Evolutionary conservation across 108 stramenopile genomes (phyloP).

Genomic region (Conticribra guillardii): DNA sequence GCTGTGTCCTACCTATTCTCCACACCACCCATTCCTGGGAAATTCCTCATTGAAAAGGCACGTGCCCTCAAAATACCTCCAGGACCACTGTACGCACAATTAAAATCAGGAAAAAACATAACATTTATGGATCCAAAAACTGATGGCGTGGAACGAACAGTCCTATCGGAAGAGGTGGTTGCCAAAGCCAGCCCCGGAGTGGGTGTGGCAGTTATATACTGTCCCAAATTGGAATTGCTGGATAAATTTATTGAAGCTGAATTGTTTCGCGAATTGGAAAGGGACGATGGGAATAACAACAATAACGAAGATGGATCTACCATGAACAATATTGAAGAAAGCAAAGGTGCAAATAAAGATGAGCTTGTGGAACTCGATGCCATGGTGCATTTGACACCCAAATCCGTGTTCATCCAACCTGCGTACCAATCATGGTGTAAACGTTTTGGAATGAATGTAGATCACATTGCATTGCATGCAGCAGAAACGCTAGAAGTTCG

Average conservation of each 20-base stretch:
- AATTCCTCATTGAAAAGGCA: conserved; percentile 78
- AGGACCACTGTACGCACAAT: conserved; percentile 83
- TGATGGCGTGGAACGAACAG: conserved; percentile 56
- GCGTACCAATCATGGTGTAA: conserved; percentile 59
- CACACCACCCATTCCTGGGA: conserved; percentile 75
- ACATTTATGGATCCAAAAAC: conserved; percentile 61
- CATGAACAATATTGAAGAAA: background rate
- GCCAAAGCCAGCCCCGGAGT: conserved; percentile 66
- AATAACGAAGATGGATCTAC: background rate
- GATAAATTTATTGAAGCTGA: conserved; percentile 38
- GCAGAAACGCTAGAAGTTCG: conserved; percentile 36
- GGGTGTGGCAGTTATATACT: conserved; percentile 67
- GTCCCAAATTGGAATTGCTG: conserved; percentile 46
- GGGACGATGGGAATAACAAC: conserved; percentile 1
- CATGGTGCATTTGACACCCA: conserved; percentile 74
- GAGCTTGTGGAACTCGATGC: conserved; percentile 52
- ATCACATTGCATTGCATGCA: conserved; percentile 59
- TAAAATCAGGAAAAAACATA: conserved; percentile 83
- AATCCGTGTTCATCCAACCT: conserved; percentile 33
- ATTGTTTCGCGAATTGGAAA: conserved; percentile 24
- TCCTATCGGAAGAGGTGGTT: conserved; percentile 73
- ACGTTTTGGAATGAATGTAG: conserved; percentile 41
- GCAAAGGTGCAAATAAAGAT: background rate
- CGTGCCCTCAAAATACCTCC: conserved; percentile 71
- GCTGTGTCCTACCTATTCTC: conserved; percentile 70